Base-by-base conservation (phyloP, 768 basidiomycete species). In the Xerocomus potaroensis region DNA sequence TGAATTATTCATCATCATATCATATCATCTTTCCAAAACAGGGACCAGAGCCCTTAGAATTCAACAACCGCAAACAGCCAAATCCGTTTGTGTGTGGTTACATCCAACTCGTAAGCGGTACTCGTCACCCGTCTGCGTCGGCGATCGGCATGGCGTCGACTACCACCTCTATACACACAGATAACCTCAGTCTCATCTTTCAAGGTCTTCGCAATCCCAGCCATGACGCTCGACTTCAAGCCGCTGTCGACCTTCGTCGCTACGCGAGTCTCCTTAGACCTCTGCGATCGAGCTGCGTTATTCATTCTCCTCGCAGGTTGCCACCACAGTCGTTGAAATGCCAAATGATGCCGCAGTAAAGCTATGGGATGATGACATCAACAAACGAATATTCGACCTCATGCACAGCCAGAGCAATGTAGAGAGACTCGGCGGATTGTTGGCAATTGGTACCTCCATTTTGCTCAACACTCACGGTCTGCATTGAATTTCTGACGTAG, bases 281-380 rank as follows among this genome's bases (percentile, higher is more conserved):
- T 48, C 19, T 47, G 33, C 26, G 43, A 48, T 62, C 30, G 49
- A 10, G 9, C 19, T 22, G 7, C 35, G 33, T 39, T 37, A 36
- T 54, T 10, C 58, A 19, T 56, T 35, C 26, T 35, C 33, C 49
- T 35, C 24, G 16, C 58, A 92, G 91, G 83, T 91, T 19, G 76
- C 79, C 8, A 79, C 79, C 26, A 80, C 79, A 5, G 77, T 89
- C 4, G 77, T 84, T 8, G 90, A 92, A 61, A 83, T 90, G 79
- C 80, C 87, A 9, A 81, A 87, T 1, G 90, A 91, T 55, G 81
- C 81, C 11, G 83, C 84, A 9, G 78, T 81, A 0, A 89, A 90
- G 62, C 69, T 91, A 40, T 92, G 89, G 88, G 87, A 91, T 51
- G 85, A 90, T 53, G 81, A 80, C 46, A 85, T 94, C 56, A 91